These are phyloP conservation scores for Akanthomyces muscarius DNA, from an alignment of 2,329 filamentous ascomycete species.

Conservation along the genomic window DNA sequence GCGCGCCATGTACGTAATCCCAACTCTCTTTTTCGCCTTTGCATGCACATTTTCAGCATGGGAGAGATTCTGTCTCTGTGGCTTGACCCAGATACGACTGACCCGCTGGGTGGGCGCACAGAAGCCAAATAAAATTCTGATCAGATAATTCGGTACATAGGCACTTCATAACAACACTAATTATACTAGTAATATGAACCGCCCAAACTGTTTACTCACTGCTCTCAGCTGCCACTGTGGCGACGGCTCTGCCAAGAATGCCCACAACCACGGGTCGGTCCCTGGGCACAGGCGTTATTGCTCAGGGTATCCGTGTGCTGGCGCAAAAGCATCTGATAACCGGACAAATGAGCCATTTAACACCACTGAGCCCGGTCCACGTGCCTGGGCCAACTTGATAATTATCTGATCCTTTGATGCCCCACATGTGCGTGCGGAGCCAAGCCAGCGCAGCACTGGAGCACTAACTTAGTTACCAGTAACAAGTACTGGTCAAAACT, in stretches of 20 bases:
- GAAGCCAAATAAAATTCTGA: not conserved
- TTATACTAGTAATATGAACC: not conserved
- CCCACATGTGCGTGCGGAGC: slow-evolving; percentile 5
- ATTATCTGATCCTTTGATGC: slow-evolving; percentile 36
- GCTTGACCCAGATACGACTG: not conserved
- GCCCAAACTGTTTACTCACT: not conserved
- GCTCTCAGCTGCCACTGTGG: not conserved
- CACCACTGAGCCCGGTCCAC: not conserved
- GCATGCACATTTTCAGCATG: not conserved
- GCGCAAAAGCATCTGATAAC: slow-evolving; percentile 2
- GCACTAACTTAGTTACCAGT: too few relatives aligned
- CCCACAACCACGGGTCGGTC: not conserved
- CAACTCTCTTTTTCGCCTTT: not conserved
- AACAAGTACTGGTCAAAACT: too few relatives aligned
- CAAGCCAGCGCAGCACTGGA: not conserved
- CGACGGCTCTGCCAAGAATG: not conserved
- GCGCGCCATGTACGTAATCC: not conserved
- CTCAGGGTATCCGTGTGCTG: not conserved
- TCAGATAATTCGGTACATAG: slow-evolving; percentile 12
- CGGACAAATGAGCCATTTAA: slow-evolving; percentile 15
- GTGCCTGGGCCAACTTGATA: slow-evolving; percentile 15
- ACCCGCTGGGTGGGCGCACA: not conserved
- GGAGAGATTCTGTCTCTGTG: not conserved
- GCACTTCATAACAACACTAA: not conserved
- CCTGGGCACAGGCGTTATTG: not conserved